Percentiles rank a stretch among this genome's conserved stretches.
These are phyloP conservation scores for Trichoderma parareesei DNA, from an alignment of 495 filamentous ascomycete species.

Conservation along the genomic window DNA sequence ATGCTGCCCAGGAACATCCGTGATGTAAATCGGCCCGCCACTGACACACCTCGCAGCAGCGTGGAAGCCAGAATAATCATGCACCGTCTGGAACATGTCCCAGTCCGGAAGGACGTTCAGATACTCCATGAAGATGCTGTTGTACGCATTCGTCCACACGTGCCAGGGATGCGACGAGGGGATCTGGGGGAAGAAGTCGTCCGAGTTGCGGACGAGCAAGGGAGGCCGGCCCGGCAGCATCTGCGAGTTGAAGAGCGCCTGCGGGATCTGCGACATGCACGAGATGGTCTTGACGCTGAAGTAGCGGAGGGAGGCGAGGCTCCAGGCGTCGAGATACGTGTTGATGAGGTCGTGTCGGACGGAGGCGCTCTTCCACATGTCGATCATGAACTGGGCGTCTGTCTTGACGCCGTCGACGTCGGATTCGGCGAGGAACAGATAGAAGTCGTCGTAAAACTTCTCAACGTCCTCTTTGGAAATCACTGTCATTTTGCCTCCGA, in stretches of 20 bases:
- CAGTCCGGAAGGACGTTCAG: slow-evolving; percentile 66
- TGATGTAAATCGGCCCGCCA: slow-evolving; percentile 90
- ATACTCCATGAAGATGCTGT: slow-evolving; percentile 66
- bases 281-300: slow-evolving; percentile 74
- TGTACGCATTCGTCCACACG: slow-evolving; percentile 88
- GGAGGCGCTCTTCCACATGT: slow-evolving; percentile 59
- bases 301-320: slow-evolving; percentile 61
- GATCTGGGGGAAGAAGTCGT: slow-evolving; percentile 87
- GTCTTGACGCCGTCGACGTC: slow-evolving; percentile 84
- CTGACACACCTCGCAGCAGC: slow-evolving; percentile 83
- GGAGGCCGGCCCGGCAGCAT: slow-evolving; percentile 55
- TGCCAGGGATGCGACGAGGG: slow-evolving; percentile 82
- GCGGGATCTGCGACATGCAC: slow-evolving; percentile 85
- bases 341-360: slow-evolving; percentile 59
- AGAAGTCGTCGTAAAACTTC: slow-evolving; percentile 86
- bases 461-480: slow-evolving; percentile 63
- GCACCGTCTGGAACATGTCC: slow-evolving; percentile 97
- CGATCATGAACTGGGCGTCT: slow-evolving; percentile 81
- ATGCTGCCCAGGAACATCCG: slow-evolving; percentile 78
- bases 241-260: slow-evolving; percentile 76
- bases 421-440: slow-evolving; percentile 58
- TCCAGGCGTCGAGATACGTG: slow-evolving; percentile 83
- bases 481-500: slow-evolving; percentile 60
- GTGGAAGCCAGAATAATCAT: slow-evolving; percentile 71
- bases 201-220: slow-evolving; percentile 73